Base-by-base conservation (phyloP, 352 stramenopile species). In the Phytophthora constricta region DNA sequence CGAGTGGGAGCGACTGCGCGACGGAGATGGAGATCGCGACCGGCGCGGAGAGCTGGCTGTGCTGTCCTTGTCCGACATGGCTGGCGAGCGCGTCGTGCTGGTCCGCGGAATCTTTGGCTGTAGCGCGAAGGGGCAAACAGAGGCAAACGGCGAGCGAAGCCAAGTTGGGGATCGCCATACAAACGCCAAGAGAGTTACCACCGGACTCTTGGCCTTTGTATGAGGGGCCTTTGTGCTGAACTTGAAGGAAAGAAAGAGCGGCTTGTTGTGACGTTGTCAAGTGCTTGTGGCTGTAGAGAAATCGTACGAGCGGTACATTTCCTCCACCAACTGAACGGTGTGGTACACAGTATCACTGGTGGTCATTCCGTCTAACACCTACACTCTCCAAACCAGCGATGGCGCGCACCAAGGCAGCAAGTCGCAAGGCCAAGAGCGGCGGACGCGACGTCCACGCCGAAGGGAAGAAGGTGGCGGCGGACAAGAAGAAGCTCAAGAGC, bases 401-500 rank as follows among this genome's bases (percentile, higher is more conserved):
- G 84, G 81, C 71, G 27, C 72, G 78, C 1, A 83, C 76, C 46
- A 90, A 89, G 57, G 33, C 43, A 19, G 28, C 65, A 14, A 59
- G 57, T 16, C 73, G 72, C 28, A 82, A 81, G 62, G 47, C 26
- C 33, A 77, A 78, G 54, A 76, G 39, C 48, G 49, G 48, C 5
- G 49, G 45, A 20, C 74, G 70, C 9, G 75, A 87, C 28, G 75
- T 77, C 48, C 68, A 77, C 41, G 67, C 45, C 2, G 58, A 77
- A 34, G 62, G 54, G 5, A 76, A 72, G 72, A 76, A 68, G 55
- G 34, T 58, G 42, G 56, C 53, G 20, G 65, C 63, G 3, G 74
- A 80, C 41, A 81, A 75, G 25, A 87, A 77, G 65, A 87, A 76
- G 53, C 56, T 57, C 26, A 92, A 90, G 50, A 49, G 52, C 22